Evolutionary conservation across 805 yeast genomes (phyloP).

Genomic region (Wickerhamomyces chambardii): DNA sequence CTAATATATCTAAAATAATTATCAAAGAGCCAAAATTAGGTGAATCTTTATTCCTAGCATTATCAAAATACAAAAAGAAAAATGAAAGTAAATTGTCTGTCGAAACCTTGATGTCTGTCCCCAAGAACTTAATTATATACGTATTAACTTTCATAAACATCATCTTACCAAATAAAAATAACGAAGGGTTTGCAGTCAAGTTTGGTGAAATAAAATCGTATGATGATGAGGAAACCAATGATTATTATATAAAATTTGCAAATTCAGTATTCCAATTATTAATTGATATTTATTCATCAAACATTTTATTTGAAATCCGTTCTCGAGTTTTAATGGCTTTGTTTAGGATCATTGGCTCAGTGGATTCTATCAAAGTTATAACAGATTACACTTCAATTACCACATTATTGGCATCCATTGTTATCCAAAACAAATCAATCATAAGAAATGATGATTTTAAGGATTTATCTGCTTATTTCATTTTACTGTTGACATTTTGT

Average conservation of each 20-base stretch:
- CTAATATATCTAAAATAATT: slow-evolving; percentile 31
- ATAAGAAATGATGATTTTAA: slow-evolving; percentile 14
- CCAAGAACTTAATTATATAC: slow-evolving; percentile 52
- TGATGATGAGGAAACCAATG: slow-evolving; percentile 15
- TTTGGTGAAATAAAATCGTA: slow-evolving; percentile 12
- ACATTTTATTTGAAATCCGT: slow-evolving; percentile 61
- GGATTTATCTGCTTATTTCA: slow-evolving; percentile 20
- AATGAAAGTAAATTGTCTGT: slow-evolving; percentile 32
- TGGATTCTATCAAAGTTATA: slow-evolving; percentile 24
- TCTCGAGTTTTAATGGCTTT: slow-evolving; percentile 45
- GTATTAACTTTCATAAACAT: slow-evolving; percentile 47
- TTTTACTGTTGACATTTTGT: slow-evolving; percentile 43
- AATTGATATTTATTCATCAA: slow-evolving; percentile 58
- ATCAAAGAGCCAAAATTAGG: slow-evolving; percentile 41
- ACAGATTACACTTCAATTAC: slow-evolving; percentile 27
- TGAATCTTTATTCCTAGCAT: slow-evolving; percentile 34
- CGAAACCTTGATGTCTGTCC: slow-evolving; percentile 67
- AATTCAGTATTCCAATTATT: slow-evolving; percentile 41
- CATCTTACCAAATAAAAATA: slow-evolving; percentile 41
- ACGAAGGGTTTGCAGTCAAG: slow-evolving; percentile 17
- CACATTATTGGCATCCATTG: slow-evolving; percentile 47
- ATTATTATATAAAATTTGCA: slow-evolving; percentile 26
- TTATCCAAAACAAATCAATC: slow-evolving; percentile 40
- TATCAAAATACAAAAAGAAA: slow-evolving; percentile 39
- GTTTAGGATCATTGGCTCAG: slow-evolving; percentile 38